These are phyloP conservation scores for Athelia sp. DNA, from an alignment of 1,284 basidiomycete species.

Conservation along the genomic window DNA sequence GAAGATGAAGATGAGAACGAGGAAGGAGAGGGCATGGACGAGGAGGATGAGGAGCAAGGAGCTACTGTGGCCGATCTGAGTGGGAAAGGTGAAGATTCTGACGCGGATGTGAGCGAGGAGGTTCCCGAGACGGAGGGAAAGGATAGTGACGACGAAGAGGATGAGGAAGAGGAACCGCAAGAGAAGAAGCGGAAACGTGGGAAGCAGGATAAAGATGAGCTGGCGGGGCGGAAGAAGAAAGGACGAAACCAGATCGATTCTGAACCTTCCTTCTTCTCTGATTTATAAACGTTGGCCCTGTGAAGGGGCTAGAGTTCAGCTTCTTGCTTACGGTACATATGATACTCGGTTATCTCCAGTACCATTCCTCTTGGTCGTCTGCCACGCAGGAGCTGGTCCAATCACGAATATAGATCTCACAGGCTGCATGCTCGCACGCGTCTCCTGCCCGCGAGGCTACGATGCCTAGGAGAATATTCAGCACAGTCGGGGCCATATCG, in stretches of 20 bases:
- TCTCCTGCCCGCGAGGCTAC: too few relatives aligned
- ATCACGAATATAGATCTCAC: too few relatives aligned
- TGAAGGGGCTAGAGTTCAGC: too few relatives aligned
- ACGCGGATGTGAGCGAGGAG: slow-evolving; percentile 7
- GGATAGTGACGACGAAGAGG: slow-evolving; percentile 20
- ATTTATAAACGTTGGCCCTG: slow-evolving; percentile 35
- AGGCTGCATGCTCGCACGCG: too few relatives aligned
- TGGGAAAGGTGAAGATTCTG: slow-evolving; percentile 2
- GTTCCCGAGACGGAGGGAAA: slow-evolving; percentile 2
- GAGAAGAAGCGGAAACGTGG: slow-evolving; percentile 54
- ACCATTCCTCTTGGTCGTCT: slow-evolving; percentile 5
- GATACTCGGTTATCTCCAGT: too few relatives aligned
- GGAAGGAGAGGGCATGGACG: neutral
- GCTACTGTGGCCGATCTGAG: slow-evolving; percentile 5
- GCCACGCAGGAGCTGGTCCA: neutral
- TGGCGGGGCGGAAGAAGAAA: slow-evolving; percentile 45
- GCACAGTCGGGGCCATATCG: too few relatives aligned
- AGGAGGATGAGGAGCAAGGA: slow-evolving; percentile 15
- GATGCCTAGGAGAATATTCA: too few relatives aligned
- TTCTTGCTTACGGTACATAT: too few relatives aligned
- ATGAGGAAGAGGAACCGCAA: slow-evolving; percentile 29
- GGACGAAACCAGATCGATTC: slow-evolving; percentile 50
- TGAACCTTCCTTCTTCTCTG: slow-evolving; percentile 67
- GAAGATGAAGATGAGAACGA: slow-evolving; percentile 36
- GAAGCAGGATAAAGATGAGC: slow-evolving; percentile 25